phyloP scores from a whole-genome alignment of 2,329 filamentous ascomycete species.

The Tolypocladium sp. region DNA sequence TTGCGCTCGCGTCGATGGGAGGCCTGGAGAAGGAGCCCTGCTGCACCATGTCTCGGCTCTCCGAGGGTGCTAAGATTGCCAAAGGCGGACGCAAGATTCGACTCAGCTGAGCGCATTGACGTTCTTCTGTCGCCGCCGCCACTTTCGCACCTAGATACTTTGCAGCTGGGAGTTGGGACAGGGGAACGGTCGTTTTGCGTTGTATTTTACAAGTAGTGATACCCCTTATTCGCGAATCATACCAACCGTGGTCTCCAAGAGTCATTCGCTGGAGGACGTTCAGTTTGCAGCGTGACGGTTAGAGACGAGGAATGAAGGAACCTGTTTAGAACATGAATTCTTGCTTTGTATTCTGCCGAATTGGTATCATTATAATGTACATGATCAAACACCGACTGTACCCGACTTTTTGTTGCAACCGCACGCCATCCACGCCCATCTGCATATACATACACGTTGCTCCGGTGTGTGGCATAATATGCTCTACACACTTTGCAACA shows the following conservation, averaged over 20 bases:
- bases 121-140: neutral
- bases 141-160: neutral
- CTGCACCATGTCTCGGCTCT: constrained; percentile 80
- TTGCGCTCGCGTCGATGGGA: constrained; percentile 82
- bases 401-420: neutral
- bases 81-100: constrained; percentile 44
- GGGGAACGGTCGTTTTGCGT: neutral
- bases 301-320: neutral
- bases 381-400: neutral
- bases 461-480: neutral
- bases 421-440: neutral
- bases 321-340: neutral
- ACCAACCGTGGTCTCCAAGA: neutral
- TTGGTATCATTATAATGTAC: constrained; percentile 4
- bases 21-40: constrained; percentile 64
- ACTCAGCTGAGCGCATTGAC: constrained; percentile 13
- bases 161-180: neutral
- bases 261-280: neutral
- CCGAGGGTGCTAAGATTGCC: constrained; percentile 41
- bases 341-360: neutral
- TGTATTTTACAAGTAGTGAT: neutral
- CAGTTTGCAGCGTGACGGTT: neutral
- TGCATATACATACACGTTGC: neutral
- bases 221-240: neutral
- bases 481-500: neutral